Conservation (phyloP, 176 grass and related monocot genomes). For the Neostapfia colusana region DNA sequence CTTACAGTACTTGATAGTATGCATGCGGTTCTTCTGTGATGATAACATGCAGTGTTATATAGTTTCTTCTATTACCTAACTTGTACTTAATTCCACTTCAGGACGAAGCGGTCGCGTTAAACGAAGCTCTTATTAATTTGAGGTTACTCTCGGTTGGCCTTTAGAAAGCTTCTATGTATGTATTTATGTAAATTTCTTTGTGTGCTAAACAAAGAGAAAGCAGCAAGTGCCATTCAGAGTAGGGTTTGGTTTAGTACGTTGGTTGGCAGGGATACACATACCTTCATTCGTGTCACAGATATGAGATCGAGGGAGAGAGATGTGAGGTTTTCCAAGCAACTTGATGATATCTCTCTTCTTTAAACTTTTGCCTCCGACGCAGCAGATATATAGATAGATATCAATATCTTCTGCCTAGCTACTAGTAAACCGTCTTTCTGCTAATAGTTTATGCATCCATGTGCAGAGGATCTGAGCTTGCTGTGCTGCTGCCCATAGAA, state of each 20-base stretch:
- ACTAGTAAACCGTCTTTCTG: too few relatives aligned
- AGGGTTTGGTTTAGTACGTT: constrained; percentile 30
- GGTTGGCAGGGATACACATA: constrained; percentile 26
- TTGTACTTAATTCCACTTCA: too few relatives aligned
- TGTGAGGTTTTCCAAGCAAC: constrained; percentile 24
- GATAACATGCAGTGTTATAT: background rate
- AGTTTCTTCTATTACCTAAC: constrained; percentile 5
- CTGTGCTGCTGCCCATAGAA: constrained; percentile 27
- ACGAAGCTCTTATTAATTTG: background rate
- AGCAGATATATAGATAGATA: constrained; percentile 44
- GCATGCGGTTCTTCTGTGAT: background rate
- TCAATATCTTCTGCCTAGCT: constrained; percentile 56
- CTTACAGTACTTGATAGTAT: constrained; percentile 4
- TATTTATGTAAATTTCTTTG: background rate
- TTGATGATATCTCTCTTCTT: constrained; percentile 39
- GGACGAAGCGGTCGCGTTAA: background rate
- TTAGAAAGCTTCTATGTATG: background rate
- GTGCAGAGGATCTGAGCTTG: constrained; percentile 56
- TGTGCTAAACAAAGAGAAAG: constrained; percentile 43
- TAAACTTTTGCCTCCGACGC: constrained; percentile 38
- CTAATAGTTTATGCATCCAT: constrained; percentile 48
- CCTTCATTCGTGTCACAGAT: constrained; percentile 22
- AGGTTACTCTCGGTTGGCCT: constrained; percentile 39
- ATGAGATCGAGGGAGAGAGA: background rate
- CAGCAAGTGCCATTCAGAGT: constrained; percentile 47